These are phyloP conservation scores for Lunularia cruciata DNA, from an alignment of 225 moss, liverwort and hornwort genomes.

Conservation along the genomic window DNA sequence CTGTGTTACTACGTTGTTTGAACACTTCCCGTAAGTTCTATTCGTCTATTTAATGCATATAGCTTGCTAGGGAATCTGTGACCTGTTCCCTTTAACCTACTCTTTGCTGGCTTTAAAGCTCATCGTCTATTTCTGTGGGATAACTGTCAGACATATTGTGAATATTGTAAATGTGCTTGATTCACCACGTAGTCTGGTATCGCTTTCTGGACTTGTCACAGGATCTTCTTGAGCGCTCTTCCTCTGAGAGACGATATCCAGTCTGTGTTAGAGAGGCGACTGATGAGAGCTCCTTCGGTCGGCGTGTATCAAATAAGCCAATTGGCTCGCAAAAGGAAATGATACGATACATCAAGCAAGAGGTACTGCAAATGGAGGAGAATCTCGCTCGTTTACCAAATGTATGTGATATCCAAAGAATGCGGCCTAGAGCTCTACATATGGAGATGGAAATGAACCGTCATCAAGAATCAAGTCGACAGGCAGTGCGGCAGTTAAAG, in stretches of 20 bases:
- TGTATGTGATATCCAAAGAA: slow-evolving; percentile 39
- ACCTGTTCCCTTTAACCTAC: too few species aligned
- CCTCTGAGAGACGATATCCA: not conserved
- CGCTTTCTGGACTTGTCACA: not conserved
- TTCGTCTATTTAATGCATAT: too few species aligned
- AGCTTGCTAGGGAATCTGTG: too few species aligned
- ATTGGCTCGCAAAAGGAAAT: slow-evolving; percentile 28
- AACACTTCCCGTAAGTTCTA: too few species aligned
- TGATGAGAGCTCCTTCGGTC: not conserved
- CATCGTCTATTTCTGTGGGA: too few species aligned
- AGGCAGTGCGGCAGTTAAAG: slow-evolving; percentile 43
- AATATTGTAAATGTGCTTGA: too few species aligned
- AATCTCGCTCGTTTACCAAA: slow-evolving; percentile 42
- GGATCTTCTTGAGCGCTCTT: slow-evolving; percentile 9
- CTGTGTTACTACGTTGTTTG: not conserved
- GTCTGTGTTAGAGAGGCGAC: not conserved
- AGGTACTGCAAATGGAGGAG: slow-evolving; percentile 35
- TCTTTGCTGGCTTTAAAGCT: too few species aligned
- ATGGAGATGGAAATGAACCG: slow-evolving; percentile 36
- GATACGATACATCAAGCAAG: slow-evolving; percentile 36
- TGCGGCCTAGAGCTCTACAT: slow-evolving; percentile 32
- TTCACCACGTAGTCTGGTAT: too few species aligned
- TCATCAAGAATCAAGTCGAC: slow-evolving; percentile 31
- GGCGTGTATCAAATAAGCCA: not conserved
- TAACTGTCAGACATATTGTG: too few species aligned